phyloP scores from a whole-genome alignment of 345 rosid genomes.

The Citrus cavaleriei region DNA sequence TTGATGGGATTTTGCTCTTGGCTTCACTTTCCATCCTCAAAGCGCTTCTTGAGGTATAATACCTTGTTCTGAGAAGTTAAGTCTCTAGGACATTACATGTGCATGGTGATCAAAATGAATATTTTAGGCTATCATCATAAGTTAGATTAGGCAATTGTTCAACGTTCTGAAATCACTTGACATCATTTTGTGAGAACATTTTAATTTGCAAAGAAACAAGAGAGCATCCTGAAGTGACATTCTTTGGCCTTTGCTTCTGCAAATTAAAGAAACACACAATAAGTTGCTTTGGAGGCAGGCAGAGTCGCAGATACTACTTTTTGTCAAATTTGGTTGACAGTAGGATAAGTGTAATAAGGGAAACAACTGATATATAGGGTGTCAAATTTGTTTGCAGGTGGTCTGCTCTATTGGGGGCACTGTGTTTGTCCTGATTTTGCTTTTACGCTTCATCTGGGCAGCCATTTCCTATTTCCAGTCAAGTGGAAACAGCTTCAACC shows the following conservation, averaged over 20 bases:
- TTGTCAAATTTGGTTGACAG: neutral
- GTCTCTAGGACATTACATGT: neutral
- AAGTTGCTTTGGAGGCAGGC: neutral
- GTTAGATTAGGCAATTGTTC: neutral
- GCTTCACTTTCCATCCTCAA: conserved; percentile 60
- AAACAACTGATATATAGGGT: neutral
- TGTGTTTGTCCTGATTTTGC: conserved; percentile 54
- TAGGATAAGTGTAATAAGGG: neutral
- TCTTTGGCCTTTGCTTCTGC: neutral
- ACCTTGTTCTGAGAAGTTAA: neutral
- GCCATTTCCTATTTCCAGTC: conserved; percentile 57
- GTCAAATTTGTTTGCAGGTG: conserved; percentile 36
- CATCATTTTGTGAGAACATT: neutral
- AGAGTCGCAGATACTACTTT: neutral
- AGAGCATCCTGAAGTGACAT: neutral
- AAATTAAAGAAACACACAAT: neutral
- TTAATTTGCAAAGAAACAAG: neutral
- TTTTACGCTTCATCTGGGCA: conserved; percentile 63
- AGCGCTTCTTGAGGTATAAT: conserved; percentile 71
- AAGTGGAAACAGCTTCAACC: conserved; percentile 39
- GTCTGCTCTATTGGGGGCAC: conserved; percentile 72
- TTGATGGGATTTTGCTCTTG: conserved; percentile 72
- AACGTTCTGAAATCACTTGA: neutral
- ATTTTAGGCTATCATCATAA: neutral
- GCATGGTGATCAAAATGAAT: neutral